Percentiles rank a stretch among this genome's conserved stretches.
phyloP scores from a whole-genome alignment of 208 protist species.

The Porcisia hertigi region DNA sequence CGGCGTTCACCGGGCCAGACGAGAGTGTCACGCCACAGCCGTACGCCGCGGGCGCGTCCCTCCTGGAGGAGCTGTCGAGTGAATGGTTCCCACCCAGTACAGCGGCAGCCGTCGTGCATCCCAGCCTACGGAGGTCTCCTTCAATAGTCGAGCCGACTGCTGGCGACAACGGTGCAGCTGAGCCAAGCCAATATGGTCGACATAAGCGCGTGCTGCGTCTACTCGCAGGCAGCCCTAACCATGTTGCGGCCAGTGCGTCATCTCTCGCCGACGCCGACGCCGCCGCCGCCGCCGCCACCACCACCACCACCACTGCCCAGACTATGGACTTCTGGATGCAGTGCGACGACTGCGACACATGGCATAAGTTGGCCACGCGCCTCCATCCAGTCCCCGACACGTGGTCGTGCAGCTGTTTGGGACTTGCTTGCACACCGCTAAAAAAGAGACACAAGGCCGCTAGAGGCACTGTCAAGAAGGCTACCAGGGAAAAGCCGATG shows the following conservation, averaged over 20 bases:
- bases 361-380: slow-evolving; percentile 41
- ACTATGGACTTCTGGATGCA: slow-evolving; percentile 44
- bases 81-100: slow-evolving; percentile 29
- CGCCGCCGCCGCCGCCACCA: background rate
- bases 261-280: background rate
- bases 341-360: slow-evolving; percentile 47
- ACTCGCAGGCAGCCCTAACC: background rate
- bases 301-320: background rate
- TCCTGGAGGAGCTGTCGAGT: slow-evolving; percentile 30
- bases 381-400: slow-evolving; percentile 39
- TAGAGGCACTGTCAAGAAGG: background rate
- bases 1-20: background rate
- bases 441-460: background rate
- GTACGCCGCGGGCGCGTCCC: background rate
- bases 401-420: slow-evolving; percentile 52
- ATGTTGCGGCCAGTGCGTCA: background rate
- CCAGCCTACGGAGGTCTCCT: background rate
- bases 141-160: background rate
- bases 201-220: slow-evolving; percentile 20
- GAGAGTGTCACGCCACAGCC: background rate
- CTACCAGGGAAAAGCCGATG: slow-evolving; percentile 2
- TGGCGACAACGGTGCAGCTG: background rate
- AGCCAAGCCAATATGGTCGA: too few relatives aligned
- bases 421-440: slow-evolving; percentile 22
- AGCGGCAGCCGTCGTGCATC: slow-evolving; percentile 10